Conservation (phyloP, 371 early-diverging fungal genomes). For the Conidiobolus coronatus region DNA sequence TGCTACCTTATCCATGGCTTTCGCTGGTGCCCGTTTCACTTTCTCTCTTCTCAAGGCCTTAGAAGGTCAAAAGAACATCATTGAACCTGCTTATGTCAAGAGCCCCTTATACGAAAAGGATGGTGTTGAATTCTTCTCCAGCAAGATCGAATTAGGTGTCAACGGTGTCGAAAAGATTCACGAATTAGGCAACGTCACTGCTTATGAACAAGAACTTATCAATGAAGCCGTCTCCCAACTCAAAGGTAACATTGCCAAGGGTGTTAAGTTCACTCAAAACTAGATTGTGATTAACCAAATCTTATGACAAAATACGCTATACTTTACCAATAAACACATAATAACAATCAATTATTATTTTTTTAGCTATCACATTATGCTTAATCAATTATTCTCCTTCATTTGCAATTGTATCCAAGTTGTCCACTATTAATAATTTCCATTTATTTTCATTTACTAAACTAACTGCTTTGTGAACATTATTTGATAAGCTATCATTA, state of each 20-base stretch:
- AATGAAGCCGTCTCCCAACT: constrained; percentile 75
- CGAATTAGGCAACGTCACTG: constrained; percentile 63
- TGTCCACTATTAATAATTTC: too few relatives aligned
- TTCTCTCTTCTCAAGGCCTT: constrained; percentile 81
- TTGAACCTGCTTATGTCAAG: constrained; percentile 87
- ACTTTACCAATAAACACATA: too few relatives aligned
- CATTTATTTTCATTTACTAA: too few relatives aligned
- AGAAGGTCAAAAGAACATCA: constrained; percentile 62
- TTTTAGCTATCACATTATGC: too few relatives aligned
- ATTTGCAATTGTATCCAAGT: too few relatives aligned
- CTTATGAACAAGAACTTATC: constrained; percentile 78
- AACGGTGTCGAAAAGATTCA: constrained; percentile 84
- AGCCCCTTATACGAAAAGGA: constrained; percentile 44
- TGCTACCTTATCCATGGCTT: constrained; percentile 97
- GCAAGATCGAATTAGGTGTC: constrained; percentile 79
- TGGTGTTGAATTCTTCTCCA: constrained; percentile 85
- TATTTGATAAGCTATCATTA: too few relatives aligned
- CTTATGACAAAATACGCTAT: too few relatives aligned
- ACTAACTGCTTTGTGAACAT: too few relatives aligned
- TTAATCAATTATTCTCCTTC: too few relatives aligned
- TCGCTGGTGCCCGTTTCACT: constrained; percentile 89
- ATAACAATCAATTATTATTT: too few relatives aligned
- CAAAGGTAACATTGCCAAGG: constrained; percentile 81
- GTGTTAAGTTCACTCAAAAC: constrained; percentile 25
- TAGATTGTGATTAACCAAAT: too few relatives aligned